These are phyloP conservation scores for Croton setiger DNA, from an alignment of 441 rosid genomes.

Conservation along the genomic window DNA sequence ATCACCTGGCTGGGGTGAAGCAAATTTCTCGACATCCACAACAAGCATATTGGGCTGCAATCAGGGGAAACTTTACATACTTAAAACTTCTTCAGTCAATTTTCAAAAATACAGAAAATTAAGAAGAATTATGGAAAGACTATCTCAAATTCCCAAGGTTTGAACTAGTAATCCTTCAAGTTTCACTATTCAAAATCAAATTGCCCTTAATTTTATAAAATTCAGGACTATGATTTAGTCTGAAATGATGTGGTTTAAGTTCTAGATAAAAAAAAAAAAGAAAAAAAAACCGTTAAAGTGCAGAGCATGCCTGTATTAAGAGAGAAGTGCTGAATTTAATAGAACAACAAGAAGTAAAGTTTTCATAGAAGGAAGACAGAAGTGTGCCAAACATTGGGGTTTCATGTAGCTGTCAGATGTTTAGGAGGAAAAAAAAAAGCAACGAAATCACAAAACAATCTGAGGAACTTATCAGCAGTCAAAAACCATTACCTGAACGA, in stretches of 20 bases:
- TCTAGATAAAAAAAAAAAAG: background rate
- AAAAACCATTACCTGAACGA: constrained; percentile 64
- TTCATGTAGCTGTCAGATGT: background rate
- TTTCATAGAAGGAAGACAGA: background rate
- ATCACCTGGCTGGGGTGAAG: constrained; percentile 54
- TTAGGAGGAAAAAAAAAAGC: background rate
- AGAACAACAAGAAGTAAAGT: background rate
- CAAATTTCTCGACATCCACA: constrained; percentile 84
- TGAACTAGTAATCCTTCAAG: background rate
- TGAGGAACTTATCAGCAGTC: background rate
- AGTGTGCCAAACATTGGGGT: background rate
- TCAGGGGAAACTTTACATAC: constrained; percentile 14
- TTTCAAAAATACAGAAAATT: background rate
- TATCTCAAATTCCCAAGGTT: background rate
- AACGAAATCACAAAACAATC: background rate
- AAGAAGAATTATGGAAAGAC: background rate
- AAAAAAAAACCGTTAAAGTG: too few species aligned
- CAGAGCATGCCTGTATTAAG: background rate
- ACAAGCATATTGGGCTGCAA: constrained; percentile 97
- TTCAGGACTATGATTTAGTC: background rate
- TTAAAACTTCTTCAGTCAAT: background rate
- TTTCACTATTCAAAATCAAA: background rate
- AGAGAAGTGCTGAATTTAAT: background rate
- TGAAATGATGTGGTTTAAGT: background rate
- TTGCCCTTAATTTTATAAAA: background rate